Base-by-base conservation (phyloP, 139 green algal species). In the Pedinophyceae sp. region DNA sequence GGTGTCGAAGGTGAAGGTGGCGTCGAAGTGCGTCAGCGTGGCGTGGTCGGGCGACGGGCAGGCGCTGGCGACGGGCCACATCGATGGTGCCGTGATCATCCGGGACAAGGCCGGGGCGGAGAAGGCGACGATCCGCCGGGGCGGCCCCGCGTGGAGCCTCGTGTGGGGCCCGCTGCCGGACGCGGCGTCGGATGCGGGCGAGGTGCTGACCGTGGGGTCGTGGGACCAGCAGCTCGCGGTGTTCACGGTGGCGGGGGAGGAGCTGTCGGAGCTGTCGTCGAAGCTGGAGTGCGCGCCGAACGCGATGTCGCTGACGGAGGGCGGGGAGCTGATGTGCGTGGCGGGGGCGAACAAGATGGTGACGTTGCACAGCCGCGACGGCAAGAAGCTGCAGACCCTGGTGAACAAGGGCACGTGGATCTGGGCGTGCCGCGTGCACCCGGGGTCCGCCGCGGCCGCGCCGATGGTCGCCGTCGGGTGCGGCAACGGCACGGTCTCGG, bases 1-100 rank as follows among this genome's bases (percentile, higher is more conserved):
- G 15, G 82, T 93, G 15, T 61, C 74, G 3, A 92, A 92, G 62
- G 79, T 87, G 67, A 90, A 87, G 71, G 69, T 88, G 26, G 5
- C 50, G 22, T 69, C 70, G 5, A 78, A 79, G 59, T 68, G 85
- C 15, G 62, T 86, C 27, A 70, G 60, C 52, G 27, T 82, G 43
- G 62, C 75, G 19, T 93, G 83, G 83, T 86, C 79, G 3, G 50
- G 23, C 19, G 81, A 93, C 48, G 83, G 83, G 18, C 69, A 77
- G 47, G 72, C 78, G 51, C 60, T 93, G 30, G 83, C 83, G 3
- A 48, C 87, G 26, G 83, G 83, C 3, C 73, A 72, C 30, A 83
- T 75, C 66, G 72, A 88, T 49, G 83, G 83, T 26, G 59, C 63
- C 27, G 64, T 93, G 25, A 69, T 27, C 52, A 74, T 93, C 20